Evolutionary conservation across 2,329 filamentous ascomycete species (phyloP), one percentile per base, ranked within the genome.

Genomic region (Colletotrichum godetiae): DNA sequence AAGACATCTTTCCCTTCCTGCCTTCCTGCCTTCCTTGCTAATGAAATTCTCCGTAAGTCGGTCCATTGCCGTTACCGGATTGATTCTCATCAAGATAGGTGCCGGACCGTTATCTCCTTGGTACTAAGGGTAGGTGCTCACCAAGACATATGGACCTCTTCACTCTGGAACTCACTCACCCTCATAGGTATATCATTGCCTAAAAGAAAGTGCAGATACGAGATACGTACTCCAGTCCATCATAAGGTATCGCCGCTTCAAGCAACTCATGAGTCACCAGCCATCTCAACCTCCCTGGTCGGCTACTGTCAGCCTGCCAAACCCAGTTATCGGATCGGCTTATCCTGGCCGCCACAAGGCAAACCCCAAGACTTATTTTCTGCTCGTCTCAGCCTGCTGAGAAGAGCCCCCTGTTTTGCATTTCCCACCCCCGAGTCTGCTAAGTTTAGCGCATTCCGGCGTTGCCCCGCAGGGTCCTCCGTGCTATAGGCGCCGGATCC

Each of bases 401-500:
- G n/a, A 27, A 46, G 13, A 24, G 11, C 42, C 19, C 59, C 35
- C 49, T 52, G 29, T 52, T 52, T 65, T 56, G 57, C 42, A n/a
- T 49, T 19, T 31, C 59, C 52, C 64, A 15, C 27, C 52, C 5
- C 56, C 24, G 27, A 27, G n/a, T 52, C 27, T 62, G 31, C 64
- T 31, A 63, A 68, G 29, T 49, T 63, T 62, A 46, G 37, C 57
- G 15, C 52, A 29, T 58, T 52, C 29, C 42, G 12, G 13, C 12
- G 27, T 6, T 22, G 19, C 29, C 5, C 42, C 15, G 52, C 42
- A 49, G 29, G 66, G 59, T 49, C 22, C 22, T 56, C 66, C 55
- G 66, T 69, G 42, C 49, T 53, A 24, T 33, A 37, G 37, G 35
- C 62, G 7, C 49, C 66, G 59, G n/a, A 60, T 73, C 59, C 49